These are phyloP conservation scores for Elaeis guineensis DNA, from an alignment of 176 grass and related monocot species.

Conservation along the genomic window DNA sequence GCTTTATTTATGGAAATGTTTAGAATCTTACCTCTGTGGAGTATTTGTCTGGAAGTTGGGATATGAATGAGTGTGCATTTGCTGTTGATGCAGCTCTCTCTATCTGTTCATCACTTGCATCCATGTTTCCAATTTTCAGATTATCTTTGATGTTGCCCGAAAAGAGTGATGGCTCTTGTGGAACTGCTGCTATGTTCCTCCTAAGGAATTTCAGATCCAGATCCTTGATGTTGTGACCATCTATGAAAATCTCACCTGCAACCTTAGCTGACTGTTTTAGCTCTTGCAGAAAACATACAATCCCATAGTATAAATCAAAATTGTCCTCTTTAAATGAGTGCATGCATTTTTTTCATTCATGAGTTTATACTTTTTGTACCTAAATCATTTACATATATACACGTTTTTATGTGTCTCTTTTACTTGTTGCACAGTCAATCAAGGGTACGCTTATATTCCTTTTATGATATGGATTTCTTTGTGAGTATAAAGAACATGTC, in stretches of 20 bases:
- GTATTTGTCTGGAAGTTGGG: conserved; percentile 36
- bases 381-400: too few species aligned
- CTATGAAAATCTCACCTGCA: conserved; percentile 39
- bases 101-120: conserved; percentile 39
- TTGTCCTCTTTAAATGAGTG: too few species aligned
- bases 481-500: too few species aligned
- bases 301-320: too few species aligned
- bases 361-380: neutral
- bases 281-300: too few species aligned
- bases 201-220: conserved; percentile 36
- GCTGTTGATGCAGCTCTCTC: conserved; percentile 30
- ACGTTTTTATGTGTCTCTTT: too few species aligned
- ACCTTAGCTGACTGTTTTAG: too few species aligned
- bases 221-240: conserved; percentile 29
- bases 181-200: conserved; percentile 38
- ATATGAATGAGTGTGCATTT: conserved; percentile 43
- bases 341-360: neutral
- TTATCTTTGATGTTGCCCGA: conserved; percentile 44
- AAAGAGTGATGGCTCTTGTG: conserved; percentile 43
- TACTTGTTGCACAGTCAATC: too few species aligned
- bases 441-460: too few species aligned
- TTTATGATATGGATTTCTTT: too few species aligned
- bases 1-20: too few species aligned
- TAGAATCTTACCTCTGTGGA: conserved; percentile 30
- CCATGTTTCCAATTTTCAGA: conserved; percentile 39